These are phyloP conservation scores for Neckera pumila DNA, from an alignment of 225 moss, liverwort and hornwort genomes.

Conservation along the genomic window DNA sequence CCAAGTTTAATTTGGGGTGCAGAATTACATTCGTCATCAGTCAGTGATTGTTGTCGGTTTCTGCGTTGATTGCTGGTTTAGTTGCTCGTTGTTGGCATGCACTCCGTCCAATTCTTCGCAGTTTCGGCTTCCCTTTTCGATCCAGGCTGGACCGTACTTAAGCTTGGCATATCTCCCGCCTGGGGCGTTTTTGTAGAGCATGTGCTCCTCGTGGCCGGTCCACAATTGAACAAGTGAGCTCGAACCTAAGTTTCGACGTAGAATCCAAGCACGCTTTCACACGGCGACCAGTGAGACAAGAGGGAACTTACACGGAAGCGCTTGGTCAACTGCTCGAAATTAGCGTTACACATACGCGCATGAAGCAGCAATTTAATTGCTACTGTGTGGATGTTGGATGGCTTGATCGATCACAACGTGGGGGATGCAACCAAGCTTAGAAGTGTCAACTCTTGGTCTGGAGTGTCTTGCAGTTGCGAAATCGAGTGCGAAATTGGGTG, in stretches of 20 bases:
- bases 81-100: not conserved
- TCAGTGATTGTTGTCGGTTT: not conserved
- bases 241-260: not conserved
- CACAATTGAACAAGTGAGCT: not conserved
- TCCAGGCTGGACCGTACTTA: not conserved
- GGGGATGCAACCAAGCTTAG: not conserved
- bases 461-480: not conserved
- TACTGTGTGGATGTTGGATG: not conserved
- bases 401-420: not conserved
- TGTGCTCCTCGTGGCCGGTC: constrained; percentile 19
- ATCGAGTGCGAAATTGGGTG: not conserved
- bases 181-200: not conserved
- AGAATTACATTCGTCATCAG: not conserved
- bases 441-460: not conserved
- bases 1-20: not conserved
- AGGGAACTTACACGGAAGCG: not conserved
- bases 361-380: not conserved
- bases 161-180: not conserved
- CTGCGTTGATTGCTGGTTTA: not conserved
- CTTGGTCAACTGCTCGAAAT: not conserved
- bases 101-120: not conserved
- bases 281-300: not conserved
- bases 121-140: not conserved
- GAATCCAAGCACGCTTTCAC: not conserved
- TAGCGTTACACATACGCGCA: not conserved